phyloP scores from a whole-genome alignment of 1,284 basidiomycete species.

The Schizophyllum commune region DNA sequence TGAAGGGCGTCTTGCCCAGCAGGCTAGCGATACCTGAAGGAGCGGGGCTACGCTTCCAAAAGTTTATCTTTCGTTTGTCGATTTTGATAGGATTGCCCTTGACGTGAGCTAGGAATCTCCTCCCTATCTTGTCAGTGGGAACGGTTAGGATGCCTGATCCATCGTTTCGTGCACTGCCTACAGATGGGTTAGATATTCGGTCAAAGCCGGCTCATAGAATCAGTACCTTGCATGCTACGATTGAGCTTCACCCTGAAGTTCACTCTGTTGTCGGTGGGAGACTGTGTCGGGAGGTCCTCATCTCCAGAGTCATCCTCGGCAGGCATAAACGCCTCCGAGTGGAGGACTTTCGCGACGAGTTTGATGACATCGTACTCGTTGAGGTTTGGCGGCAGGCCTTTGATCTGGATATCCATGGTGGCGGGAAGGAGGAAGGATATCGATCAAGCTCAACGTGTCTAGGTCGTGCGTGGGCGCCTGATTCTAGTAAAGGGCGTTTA shows the following conservation, averaged over 20 bases:
- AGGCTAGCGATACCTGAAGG: conserved; percentile 21
- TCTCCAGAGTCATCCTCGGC: conserved; percentile 25
- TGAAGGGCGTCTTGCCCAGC: conserved; percentile 52
- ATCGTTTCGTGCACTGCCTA: conserved; percentile 48
- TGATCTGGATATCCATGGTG: conserved; percentile 46
- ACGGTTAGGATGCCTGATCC: conserved; percentile 45
- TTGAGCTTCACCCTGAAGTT: conserved; percentile 56
- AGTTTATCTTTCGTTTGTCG: conserved; percentile 23
- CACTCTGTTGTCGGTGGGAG: conserved; percentile 23
- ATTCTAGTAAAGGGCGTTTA: background rate
- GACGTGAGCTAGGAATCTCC: conserved; percentile 22
- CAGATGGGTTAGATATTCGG: conserved; percentile 6
- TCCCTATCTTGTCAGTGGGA: conserved; percentile 38
- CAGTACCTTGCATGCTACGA: conserved; percentile 17
- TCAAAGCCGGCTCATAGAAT: background rate
- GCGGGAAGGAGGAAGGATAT: background rate
- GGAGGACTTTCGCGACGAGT: conserved; percentile 44
- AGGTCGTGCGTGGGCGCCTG: background rate
- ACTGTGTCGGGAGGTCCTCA: conserved; percentile 11
- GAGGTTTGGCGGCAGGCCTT: conserved; percentile 35
- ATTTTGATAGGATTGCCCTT: conserved; percentile 28
- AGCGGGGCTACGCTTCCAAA: conserved; percentile 23
- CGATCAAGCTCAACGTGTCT: background rate
- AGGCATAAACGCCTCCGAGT: conserved; percentile 41
- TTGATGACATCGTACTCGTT: conserved; percentile 51